Percentiles rank a stretch among this genome's conserved stretches.
Conservation (phyloP, 306 rosid genomes). For the Vigna nakashimae region DNA sequence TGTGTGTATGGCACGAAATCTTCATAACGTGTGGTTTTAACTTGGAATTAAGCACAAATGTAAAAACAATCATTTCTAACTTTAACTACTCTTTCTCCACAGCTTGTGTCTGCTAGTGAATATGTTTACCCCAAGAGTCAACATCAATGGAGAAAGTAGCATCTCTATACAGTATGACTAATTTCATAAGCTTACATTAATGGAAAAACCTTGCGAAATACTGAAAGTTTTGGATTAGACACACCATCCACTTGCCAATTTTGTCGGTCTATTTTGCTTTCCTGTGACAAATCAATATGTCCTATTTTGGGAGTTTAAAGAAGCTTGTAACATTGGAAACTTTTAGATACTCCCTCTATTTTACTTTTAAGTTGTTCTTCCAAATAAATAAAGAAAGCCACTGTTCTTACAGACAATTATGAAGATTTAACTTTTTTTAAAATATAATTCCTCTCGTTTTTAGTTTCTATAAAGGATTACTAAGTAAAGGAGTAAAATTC, state of each 20-base stretch:
- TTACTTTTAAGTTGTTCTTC: too few species aligned
- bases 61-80: neutral
- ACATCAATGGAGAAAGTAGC: neutral
- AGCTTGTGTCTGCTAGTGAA: neutral
- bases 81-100: neutral
- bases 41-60: neutral
- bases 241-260: neutral
- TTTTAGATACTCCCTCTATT: neutral
- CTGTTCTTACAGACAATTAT: too few species aligned
- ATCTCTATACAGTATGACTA: neutral
- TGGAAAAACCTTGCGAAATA: neutral
- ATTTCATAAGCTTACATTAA: neutral
- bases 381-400: too few species aligned
- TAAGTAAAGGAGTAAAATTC: too few species aligned
- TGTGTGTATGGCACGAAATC: too few species aligned
- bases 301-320: neutral
- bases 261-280: neutral
- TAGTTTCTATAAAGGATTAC: too few species aligned
- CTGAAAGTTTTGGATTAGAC: slow-evolving; percentile 1
- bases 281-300: neutral
- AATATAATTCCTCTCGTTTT: too few species aligned
- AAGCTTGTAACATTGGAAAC: neutral
- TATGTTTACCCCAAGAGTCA: neutral
- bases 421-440: too few species aligned
- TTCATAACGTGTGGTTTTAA: too few species aligned